Conservation (phyloP, 306 rosid genomes). For the Styphnolobium japonicum region DNA sequence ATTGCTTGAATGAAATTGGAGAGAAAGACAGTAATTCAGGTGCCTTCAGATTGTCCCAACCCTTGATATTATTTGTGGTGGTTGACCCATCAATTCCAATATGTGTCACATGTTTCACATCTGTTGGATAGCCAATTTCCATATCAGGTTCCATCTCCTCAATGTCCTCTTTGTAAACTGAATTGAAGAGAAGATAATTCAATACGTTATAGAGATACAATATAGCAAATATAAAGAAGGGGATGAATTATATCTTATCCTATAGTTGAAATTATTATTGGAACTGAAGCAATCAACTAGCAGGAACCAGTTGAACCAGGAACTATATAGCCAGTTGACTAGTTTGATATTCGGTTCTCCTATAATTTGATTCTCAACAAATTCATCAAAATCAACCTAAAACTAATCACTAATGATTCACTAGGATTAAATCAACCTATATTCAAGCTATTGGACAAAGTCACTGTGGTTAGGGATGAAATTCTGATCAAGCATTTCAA, state of each 20-base stretch:
- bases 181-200: background rate
- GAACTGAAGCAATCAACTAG: too few species aligned
- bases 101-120: constrained; percentile 92
- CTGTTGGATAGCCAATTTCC: constrained; percentile 90
- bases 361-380: too few species aligned
- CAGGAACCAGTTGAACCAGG: too few species aligned
- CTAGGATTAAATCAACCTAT: background rate
- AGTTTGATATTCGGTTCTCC: too few species aligned
- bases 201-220: background rate
- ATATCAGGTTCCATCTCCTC: constrained; percentile 58
- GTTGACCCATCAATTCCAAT: constrained; percentile 91
- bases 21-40: constrained; percentile 64
- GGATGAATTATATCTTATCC: background rate
- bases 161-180: constrained; percentile 54
- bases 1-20: constrained; percentile 77
- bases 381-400: too few species aligned
- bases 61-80: constrained; percentile 49
- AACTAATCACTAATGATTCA: background rate
- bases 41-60: constrained; percentile 55
- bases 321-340: too few species aligned
- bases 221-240: background rate
- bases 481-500: background rate
- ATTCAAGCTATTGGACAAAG: background rate
- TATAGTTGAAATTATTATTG: too few species aligned
- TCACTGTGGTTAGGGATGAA: background rate